Base-by-base conservation (phyloP, 2,329 filamentous ascomycete genomes). In the Penicillium digitatum region DNA sequence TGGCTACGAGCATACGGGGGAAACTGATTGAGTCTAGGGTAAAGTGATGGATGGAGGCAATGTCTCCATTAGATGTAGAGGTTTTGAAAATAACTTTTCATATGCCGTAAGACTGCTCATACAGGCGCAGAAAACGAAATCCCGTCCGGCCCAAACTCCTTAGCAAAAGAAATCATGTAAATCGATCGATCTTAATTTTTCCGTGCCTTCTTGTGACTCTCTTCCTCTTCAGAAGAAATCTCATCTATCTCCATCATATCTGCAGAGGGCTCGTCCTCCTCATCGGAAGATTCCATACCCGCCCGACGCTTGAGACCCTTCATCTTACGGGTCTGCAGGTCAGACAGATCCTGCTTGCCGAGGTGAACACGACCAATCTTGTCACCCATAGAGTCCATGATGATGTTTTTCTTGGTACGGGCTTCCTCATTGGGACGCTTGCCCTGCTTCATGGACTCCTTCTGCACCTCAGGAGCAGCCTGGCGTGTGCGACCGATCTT, bases 271-370 rank as follows among this genome's bases (percentile, higher is more conserved):
- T 67, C 78, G 4, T 77, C 79, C 48, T 82, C 83, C 24, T 78
- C 79, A 39, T 65, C 63, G 18, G 80, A 81, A 48, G 77, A 78
- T 48, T 81, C 80, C 24, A 83, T 76, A 59, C 86, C 86, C 52
- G 90, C 84, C 61, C 82, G 85, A 62, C 94, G 82, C 84, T 97
- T 99, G 64, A 99, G 76, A 63, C 92, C 94, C 85, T 99, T 99
- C 92, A 99, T 97, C 85, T 99, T 99, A 70, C 94, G 87, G 50
- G 92, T 95, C 80, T 99, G 94, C 74, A 99, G 75, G 66, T 88
- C 83, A 69, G 80, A 81, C 56, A 99, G 82, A 76, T 99, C 91
- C 76, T 96, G 91, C 78, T 87, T 90, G 69, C 89, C 90, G 57
- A 95, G 76, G 74, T 99, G 94, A 60, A 99, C 88, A 65, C 91